Evolutionary conservation across 176 grass and related monocot genomes (phyloP), one percentile per base, ranked within the genome.

Genomic region (Musa schizocarpa): DNA sequence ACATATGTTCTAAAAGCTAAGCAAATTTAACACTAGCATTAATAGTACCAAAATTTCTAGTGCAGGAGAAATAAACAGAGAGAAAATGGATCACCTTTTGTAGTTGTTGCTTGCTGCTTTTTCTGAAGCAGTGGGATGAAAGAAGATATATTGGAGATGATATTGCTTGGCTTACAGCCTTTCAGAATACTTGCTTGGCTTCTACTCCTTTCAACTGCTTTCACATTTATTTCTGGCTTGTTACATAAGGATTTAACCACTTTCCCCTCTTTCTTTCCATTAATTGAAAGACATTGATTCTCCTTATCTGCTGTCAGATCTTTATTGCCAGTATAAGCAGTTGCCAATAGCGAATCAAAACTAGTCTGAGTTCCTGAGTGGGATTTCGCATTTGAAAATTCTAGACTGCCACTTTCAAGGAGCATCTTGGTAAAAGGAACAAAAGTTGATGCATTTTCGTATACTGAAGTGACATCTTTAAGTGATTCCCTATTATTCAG

Each of bases 91-190:
- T 82, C 75, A 93, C 90, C 82, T 34, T 77, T 83, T 53, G 63
- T 67, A 68, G 81, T 58, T 65, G 58, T 70, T 20, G 77, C 57
- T 84, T 84, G 94, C 68, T 70, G 52, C 76, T 99, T 99, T 69
- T 83, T 81, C 75, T 87, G 90, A 52, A 99, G 88, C 54, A 99
- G 74, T 61, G 90, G 88, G 57, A 99, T 82, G 88, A 99, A 99
- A 62, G 95, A 99, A 63, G 90, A 55, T 69, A 99, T 56, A 34
- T 82, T 85, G 65, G 84, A 71, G 69, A 94, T 74, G 66, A 99
- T 91, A 84, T 99, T 99, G 78, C 54, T 99, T 69, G 86, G 78
- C 77, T 91, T 99, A 74, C 74, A 86, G 63, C 55, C 74, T 78
- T 86, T 87, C 34, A 71, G 70, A 68, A 69, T 77, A 71, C 85